Evolutionary conservation across 1,284 basidiomycete species (phyloP), one percentile per base, ranked within the genome.

Genomic region (Cryptococcus sp.): DNA sequence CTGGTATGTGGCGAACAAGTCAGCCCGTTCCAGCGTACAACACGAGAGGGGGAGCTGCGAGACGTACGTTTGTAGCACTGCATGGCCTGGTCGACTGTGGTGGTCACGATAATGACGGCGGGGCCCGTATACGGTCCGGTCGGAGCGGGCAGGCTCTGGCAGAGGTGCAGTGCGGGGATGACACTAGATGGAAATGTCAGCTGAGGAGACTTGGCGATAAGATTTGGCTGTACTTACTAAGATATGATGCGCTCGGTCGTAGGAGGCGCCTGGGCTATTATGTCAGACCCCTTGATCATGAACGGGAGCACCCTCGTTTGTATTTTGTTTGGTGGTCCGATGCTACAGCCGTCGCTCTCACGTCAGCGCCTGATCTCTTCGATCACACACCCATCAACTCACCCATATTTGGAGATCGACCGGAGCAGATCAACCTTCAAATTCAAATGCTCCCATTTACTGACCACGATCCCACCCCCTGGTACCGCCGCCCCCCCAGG

Each of bases 161-260:
- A 89, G 46, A 89, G 85, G 69, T 94, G 91, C 50, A 96, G 88
- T 20, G 90, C 91, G 44, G 91, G 92, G 59, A 95, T 93, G 48
- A 93, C 89, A 76, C 71, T 73, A 46, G 20, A 20, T 15, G 18
- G 9, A 36, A 16, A 43, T 20, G 18, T 16, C 33, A 20, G 24
- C 9, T 15, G 18, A 18, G 8, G 46, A 40, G 39, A 49, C 21
- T 16, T 46, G n/a, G n/a, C n/a, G n/a, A n/a, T n/a, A n/a, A n/a
- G n/a, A n/a, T 43, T 23, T n/a, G 46, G 23, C 47, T 21, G 46
- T 36, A 61, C 72, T 49, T 64, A 77, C 71, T 98, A 98, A 54
- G 92, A 91, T 35, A 95, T 94, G 69, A 98, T 98, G 46, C 95
- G 84, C 76, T 98, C 95, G 76, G 98, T 95, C 0, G 95, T 98